Evolutionary conservation across 306 rosid genomes (phyloP).

Genomic region (Quercus glauca): DNA sequence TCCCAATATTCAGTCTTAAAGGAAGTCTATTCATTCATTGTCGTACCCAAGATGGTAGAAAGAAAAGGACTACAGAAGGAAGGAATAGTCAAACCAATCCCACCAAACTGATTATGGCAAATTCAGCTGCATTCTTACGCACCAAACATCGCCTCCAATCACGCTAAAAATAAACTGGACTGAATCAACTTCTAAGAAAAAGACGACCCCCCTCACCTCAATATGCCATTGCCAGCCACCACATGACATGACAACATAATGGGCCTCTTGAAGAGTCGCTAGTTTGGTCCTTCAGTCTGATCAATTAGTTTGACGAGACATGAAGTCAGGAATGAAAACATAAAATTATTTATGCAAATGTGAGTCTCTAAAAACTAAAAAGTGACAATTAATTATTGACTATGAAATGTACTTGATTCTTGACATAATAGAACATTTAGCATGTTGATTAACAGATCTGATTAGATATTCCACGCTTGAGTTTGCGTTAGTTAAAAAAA

Average conservation of each 20-base stretch:
- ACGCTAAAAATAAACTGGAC: neutral
- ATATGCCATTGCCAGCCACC: neutral
- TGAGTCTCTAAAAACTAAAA: too few relatives aligned
- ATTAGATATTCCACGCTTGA: too few relatives aligned
- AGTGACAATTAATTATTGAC: neutral
- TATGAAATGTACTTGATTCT: neutral
- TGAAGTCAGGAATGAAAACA: too few relatives aligned
- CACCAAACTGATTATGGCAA: neutral
- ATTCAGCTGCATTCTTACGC: constrained; percentile 9
- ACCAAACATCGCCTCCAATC: constrained; percentile 33
- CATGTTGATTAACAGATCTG: neutral
- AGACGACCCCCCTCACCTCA: neutral
- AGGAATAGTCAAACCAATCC: constrained; percentile 9
- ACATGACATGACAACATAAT: neutral
- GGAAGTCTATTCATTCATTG: neutral
- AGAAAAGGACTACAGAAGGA: neutral
- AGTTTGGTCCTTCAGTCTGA: neutral
- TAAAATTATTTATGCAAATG: too few relatives aligned
- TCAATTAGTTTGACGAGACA: too few relatives aligned
- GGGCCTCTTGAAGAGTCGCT: neutral
- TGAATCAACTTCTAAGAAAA: neutral
- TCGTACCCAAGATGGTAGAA: neutral
- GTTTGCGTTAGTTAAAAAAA: too few relatives aligned
- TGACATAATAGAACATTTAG: neutral
- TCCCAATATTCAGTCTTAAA: neutral